Percentiles rank a stretch among this genome's conserved stretches.
Conservation (phyloP, 2,329 filamentous ascomycete species). For the Cercospora janseana region DNA sequence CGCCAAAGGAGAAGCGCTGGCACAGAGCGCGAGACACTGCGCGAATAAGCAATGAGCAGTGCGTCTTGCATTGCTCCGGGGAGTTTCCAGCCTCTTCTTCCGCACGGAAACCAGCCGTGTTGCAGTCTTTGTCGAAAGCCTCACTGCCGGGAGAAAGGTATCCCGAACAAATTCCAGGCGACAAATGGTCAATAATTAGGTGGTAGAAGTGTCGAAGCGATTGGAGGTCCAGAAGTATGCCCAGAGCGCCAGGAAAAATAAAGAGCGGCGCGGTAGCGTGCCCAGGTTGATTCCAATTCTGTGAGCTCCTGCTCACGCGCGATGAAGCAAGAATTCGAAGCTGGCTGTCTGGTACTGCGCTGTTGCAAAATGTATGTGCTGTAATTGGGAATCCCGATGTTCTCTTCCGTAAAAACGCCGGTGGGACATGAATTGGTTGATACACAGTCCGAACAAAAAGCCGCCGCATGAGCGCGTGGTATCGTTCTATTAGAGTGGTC, state of each 20-base stretch:
- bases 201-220: neutral
- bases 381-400: constrained; percentile 9
- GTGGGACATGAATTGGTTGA: constrained; percentile 13
- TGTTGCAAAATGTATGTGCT: constrained; percentile 11
- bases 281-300: neutral
- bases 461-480: constrained; percentile 23
- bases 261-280: neutral
- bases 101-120: constrained; percentile 20
- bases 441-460: constrained; percentile 14
- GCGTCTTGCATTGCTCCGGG: neutral
- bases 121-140: neutral
- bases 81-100: constrained; percentile 14
- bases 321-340: constrained; percentile 3
- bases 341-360: neutral
- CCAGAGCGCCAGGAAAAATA: constrained; percentile 3
- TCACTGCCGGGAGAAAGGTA: neutral
- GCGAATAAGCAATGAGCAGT: constrained; percentile 4
- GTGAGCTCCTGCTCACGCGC: constrained; percentile 1
- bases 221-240: neutral
- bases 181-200: constrained; percentile 11
- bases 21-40: too few species aligned
- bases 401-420: constrained; percentile 12
- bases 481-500: constrained; percentile 21
- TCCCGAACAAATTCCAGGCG: constrained; percentile 16
- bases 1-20: too few species aligned